Base-by-base conservation (phyloP, 352 stramenopile genomes). In the Phytopythium montanum region DNA sequence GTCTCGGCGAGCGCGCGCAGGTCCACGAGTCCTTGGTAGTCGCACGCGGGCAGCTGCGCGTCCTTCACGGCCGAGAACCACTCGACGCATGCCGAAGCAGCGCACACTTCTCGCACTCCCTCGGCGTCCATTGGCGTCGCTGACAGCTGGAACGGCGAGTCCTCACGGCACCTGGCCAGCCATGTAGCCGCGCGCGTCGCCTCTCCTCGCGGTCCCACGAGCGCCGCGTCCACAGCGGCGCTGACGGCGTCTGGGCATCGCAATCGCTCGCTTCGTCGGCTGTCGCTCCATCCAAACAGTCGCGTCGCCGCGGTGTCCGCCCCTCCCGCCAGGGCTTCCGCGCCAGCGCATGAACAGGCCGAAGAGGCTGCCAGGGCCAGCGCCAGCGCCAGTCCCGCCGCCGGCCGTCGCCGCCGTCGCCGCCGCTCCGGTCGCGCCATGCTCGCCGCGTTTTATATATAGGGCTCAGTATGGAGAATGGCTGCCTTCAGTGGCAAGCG, bases 1-100 rank as follows among this genome's bases (percentile, higher is more conserved):
- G 67, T 78, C 33, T 78, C 64, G n/a, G 50, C 64, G 21, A 78
- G 42, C 9, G 67, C 72, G 16, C 70, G 57, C 28, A 73, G 28
- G 65, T 64, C 73, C n/a, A 41, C 56, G 16, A 69, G 68, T 41
- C 62, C 61, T 54, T 64, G 67, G 67, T 71, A 75, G 5, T 29
- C 63, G 59, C 70, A 78, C 16, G 70, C 67, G 9, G 64, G 64
- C 10, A 78, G 59, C 61, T 61, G 26, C n/a, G 46, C 46, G 26
- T 36, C 25, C 13, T 12, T 6, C 26, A 54, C 48, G 26, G 48
- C 48, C 16, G 36, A 16, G 26, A 54, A 39, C 48, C 48, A 54
- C 28, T 26, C 48, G 29, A 26, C 29, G 48, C 48, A 54, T 28
- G 48, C 18, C 18, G 48, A 3, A 2, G 28, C 28, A 16, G 48